phyloP scores from a whole-genome alignment of 176 grass and related monocot species.

The Pontederia crassipes region DNA sequence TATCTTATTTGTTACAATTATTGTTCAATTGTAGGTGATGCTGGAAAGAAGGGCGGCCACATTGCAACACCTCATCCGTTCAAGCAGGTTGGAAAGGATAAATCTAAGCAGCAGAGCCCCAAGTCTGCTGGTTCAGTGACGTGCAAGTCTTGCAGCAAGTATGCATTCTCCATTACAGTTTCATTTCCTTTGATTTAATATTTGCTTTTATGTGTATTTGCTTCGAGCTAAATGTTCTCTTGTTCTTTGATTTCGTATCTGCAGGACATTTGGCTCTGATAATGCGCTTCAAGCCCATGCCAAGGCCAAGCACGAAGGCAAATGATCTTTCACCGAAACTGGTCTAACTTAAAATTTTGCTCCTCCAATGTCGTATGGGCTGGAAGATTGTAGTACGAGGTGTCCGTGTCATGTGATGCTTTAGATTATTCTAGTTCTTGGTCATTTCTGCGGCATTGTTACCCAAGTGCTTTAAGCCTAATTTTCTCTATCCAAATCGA shows the following conservation, averaged over 20 bases:
- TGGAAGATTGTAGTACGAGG: neutral
- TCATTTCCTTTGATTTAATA: too few species aligned
- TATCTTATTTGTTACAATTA: neutral
- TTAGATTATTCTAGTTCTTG: too few species aligned
- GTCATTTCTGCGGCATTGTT: too few species aligned
- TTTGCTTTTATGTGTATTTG: neutral
- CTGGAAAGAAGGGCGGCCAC: constrained; percentile 53
- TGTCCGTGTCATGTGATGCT: neutral
- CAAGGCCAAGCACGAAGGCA: constrained; percentile 44
- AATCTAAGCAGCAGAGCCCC: constrained; percentile 44
- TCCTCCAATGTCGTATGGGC: too few species aligned
- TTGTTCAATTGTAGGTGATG: constrained; percentile 2
- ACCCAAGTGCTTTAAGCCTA: too few species aligned
- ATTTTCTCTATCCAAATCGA: too few species aligned
- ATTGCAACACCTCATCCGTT: constrained; percentile 74
- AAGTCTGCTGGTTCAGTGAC: constrained; percentile 47
- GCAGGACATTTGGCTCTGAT: constrained; percentile 71
- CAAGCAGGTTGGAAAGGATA: constrained; percentile 49
- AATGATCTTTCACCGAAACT: neutral
- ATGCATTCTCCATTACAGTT: neutral
- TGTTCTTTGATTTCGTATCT: neutral
- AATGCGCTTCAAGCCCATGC: constrained; percentile 57
- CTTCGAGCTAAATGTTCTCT: neutral
- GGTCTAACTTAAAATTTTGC: too few species aligned
- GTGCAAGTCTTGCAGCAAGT: constrained; percentile 83